Evolutionary conservation across 2,329 filamentous ascomycete species (phyloP), one percentile per base, ranked within the genome.

Genomic region (Sarocladiaceae sp.): DNA sequence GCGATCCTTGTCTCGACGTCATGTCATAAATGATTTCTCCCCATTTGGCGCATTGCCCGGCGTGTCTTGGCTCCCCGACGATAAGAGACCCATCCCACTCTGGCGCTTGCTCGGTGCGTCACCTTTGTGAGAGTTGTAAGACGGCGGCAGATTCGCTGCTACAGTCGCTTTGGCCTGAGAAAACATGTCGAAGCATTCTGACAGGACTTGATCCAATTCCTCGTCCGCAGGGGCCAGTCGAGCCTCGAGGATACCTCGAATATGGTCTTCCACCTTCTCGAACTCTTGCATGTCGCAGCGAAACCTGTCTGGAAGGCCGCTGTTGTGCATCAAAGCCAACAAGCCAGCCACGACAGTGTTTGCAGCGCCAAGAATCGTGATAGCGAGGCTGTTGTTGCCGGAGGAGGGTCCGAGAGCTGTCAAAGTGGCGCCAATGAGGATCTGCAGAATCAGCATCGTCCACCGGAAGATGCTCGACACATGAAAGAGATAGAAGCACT

Each of bases 251-350:
- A 80, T 63, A 54, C 74, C 69, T 59, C 75, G 75, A 58, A 80
- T 68, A 57, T 73, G 68, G 53, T 79, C 74, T 56, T 79, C 76
- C 25, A 79, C 65, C 35, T 71, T 68, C 50, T 69, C 67, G 58
- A 78, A 79, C 58, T 79, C 74, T 25, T 71, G 68, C 57, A 71
- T 71, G 58, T 80, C 70, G 48, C 71, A 71, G 25, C 76, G 69
- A 56, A 79, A 79, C 7, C 76, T 65, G 54, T 79, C 74, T 2
- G 77, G 77, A 17, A 80, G 59, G 1, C 77, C 77, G 54, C 75
- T 79, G 59, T 80, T 80, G 62, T 79, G 76, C 53, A 80, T 58
- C 15, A 80, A 64, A 2, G 75, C 77, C 4, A 80, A 66, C 6
- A 79, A 58, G 2, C 77, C 77, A 7, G 77, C 74, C 36, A 72